These are phyloP conservation scores for Solanum bulbocastanum DNA, from an alignment of 257 asterid species.

Conservation along the genomic window DNA sequence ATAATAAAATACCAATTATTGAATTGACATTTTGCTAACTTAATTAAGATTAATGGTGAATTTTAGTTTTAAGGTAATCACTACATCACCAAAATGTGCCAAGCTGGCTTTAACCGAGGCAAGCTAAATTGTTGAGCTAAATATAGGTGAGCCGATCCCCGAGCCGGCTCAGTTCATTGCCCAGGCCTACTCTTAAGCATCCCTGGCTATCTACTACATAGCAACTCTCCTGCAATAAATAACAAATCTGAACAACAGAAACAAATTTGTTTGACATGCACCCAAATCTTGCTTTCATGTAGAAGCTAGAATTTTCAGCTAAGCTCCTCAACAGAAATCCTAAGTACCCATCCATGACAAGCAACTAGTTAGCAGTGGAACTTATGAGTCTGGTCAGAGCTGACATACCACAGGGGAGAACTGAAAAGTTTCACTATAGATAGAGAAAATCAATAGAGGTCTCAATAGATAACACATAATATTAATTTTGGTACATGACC, in stretches of 20 bases:
- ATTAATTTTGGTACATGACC: background rate
- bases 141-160: background rate
- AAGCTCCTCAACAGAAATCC: background rate
- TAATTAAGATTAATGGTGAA: background rate
- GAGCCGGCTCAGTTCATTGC: background rate
- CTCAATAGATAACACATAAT: background rate
- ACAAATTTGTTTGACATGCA: background rate
- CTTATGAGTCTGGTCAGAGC: background rate
- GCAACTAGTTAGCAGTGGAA: background rate
- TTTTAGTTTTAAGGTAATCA: background rate
- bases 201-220: background rate
- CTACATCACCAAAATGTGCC: background rate
- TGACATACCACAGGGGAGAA: background rate
- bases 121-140: background rate
- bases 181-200: background rate
- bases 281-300: background rate
- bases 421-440: background rate
- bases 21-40: background rate
- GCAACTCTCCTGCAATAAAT: background rate
- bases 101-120: background rate
- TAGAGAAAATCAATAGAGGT: background rate
- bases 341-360: background rate
- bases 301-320: background rate
- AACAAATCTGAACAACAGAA: background rate
- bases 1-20: background rate